Conservation (phyloP, 345 rosid genomes). For the Camelina neglecta region DNA sequence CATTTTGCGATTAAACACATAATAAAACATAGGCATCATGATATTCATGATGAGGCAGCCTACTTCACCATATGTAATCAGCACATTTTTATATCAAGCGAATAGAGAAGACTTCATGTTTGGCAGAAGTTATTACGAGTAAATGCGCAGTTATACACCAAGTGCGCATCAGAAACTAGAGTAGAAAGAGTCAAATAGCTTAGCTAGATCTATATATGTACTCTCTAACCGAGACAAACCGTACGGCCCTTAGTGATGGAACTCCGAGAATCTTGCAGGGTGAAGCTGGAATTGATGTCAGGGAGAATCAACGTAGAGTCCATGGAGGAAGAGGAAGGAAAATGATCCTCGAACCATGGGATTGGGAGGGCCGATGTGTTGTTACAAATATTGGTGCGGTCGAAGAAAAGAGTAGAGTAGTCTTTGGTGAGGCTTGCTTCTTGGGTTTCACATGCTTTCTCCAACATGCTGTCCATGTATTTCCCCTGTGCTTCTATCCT, state of each 20-base stretch:
- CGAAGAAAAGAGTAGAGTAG: conserved; percentile 36
- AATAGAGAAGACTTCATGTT: conserved; percentile 4
- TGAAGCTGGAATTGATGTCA: conserved; percentile 39
- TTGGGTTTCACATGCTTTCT: conserved; percentile 91
- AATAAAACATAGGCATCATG: neutral
- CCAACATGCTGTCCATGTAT: conserved; percentile 91
- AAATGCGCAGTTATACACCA: conserved; percentile 36
- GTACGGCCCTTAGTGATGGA: conserved; percentile 32
- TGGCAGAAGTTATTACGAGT: conserved; percentile 37
- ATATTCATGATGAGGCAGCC: neutral
- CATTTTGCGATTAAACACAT: neutral
- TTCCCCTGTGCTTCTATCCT: conserved; percentile 97
- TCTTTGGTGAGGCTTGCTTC: conserved; percentile 52
- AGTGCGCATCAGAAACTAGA: conserved; percentile 28
- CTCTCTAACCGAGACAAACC: conserved; percentile 42
- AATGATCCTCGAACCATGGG: conserved; percentile 43
- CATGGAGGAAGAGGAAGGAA: conserved; percentile 37
- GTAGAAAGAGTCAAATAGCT: conserved; percentile 11
- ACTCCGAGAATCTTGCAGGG: conserved; percentile 37
- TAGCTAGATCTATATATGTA: conserved; percentile 27
- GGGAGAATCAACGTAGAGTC: conserved; percentile 34
- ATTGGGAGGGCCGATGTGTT: conserved; percentile 34
- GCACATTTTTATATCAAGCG: conserved; percentile 3
- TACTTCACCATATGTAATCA: conserved; percentile 19
- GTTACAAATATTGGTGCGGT: conserved; percentile 35